These are phyloP conservation scores for Cryptococcus depauperatus DNA, from an alignment of 1,284 basidiomycete species.

Conservation along the genomic window DNA sequence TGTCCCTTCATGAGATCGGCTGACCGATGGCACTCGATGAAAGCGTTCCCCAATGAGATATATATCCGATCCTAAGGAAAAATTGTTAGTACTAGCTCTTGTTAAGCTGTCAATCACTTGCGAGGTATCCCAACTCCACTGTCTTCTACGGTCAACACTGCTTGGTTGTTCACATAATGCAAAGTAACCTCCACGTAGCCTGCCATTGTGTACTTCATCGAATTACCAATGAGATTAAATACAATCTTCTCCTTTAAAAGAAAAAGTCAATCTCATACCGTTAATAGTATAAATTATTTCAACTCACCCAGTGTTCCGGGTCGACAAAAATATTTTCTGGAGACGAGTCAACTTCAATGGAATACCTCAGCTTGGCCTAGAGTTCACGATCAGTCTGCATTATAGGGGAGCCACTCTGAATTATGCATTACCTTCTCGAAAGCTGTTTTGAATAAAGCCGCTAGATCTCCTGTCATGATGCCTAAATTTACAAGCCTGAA, in stretches of 20 bases:
- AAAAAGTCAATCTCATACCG: neutral
- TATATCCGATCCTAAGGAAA: constrained; percentile 25
- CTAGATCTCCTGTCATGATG: constrained; percentile 41
- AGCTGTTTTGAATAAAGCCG: constrained; percentile 41
- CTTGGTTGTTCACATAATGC: constrained; percentile 20
- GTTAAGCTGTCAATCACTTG: neutral
- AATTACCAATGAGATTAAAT: constrained; percentile 45
- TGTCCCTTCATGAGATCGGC: constrained; percentile 42
- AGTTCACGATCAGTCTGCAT: neutral
- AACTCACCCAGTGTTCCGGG: constrained; percentile 42
- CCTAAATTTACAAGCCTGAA: constrained; percentile 44
- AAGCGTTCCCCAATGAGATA: constrained; percentile 41
- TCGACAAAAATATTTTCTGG: constrained; percentile 39
- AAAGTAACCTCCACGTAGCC: constrained; percentile 30
- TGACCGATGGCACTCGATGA: constrained; percentile 39
- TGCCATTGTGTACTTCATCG: constrained; percentile 38
- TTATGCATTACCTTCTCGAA: constrained; percentile 19
- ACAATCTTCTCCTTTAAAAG: constrained; percentile 44
- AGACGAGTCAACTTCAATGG: constrained; percentile 39
- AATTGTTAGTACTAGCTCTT: neutral
- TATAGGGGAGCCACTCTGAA: neutral
- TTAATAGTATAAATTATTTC: neutral
- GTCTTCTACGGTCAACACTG: constrained; percentile 39
- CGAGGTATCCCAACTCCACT: constrained; percentile 46
- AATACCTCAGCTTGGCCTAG: constrained; percentile 32